Base-by-base conservation (phyloP, 1,284 basidiomycete genomes). In the Fomitiporia mediterranea region DNA sequence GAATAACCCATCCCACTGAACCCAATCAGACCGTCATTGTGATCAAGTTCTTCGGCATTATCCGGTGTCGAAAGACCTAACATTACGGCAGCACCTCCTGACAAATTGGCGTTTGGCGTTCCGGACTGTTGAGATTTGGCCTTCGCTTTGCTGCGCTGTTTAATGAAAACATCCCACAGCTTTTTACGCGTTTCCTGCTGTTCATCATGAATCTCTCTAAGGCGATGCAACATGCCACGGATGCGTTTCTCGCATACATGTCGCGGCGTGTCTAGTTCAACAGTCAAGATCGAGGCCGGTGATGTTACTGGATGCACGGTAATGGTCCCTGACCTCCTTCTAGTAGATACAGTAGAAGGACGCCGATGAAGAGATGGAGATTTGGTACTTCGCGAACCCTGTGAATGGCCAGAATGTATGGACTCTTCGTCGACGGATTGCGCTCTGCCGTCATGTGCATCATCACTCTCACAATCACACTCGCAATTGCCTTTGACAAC, bases 161-260 rank as follows among this genome's bases (percentile, higher is more conserved):
- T 83, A 15, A 98, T 81, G 69, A 97, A 98, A 0, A 74, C 77
- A 63, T 97, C 93, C 96, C 97, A 99, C 55, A 89, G 87, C 57
- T 83, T 82, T 59, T 86, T 78, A 61, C 86, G 86, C 8, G 78
- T 72, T 4, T 76, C 72, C 66, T 99, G 94, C 52, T 86, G 83
- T 60, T 82, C 71, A 64, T 98, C 94, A 66, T 98, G 94, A 48
- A 94, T 88, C 57, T 83, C 82, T 1, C 84, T 93, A 37, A 98
- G 77, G 68, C 91, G 83, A n/a, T 82, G 79, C 1, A 99, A 77
- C 19, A 98, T 74, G 15, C 74, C 74, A 8, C 87, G 83, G 38
- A 98, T 82, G 2, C 88, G 92, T 62, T 86, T 83, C 1, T 84
- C 80, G 61, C 87, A 90, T 4, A 80, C 80, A 65, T 90, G 87